A percentile compares a stretch with the other conserved stretches of the same genome.
Evolutionary conservation across 345 rosid species (phyloP).

Genomic region (sweet orange (Citrus sinensis)): DVS_A1.0 CM039168.1:1616501-1617000

Average conservation of each 20-base stretch:
- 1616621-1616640: slow-evolving; percentile 38
- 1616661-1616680: background rate
- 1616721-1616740: background rate
- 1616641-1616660: background rate
- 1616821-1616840: background rate
- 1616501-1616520: background rate
- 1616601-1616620: slow-evolving; percentile 70
- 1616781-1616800: background rate
- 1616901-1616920: background rate
- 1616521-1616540: background rate
- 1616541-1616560: slow-evolving; percentile 38
- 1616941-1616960: background rate
- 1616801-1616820: background rate
- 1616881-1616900: background rate
- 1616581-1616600: slow-evolving; percentile 69
- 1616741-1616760: background rate
- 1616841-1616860: background rate
- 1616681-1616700: background rate
- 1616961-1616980: background rate
- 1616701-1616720: background rate
- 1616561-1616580: slow-evolving; percentile 53
- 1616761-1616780: background rate
- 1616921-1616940: background rate
- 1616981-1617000: background rate
- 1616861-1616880: background rate